Evolutionary conservation across 495 filamentous ascomycete species (phyloP).

Genomic region (Penicillium egyptiacum): DNA sequence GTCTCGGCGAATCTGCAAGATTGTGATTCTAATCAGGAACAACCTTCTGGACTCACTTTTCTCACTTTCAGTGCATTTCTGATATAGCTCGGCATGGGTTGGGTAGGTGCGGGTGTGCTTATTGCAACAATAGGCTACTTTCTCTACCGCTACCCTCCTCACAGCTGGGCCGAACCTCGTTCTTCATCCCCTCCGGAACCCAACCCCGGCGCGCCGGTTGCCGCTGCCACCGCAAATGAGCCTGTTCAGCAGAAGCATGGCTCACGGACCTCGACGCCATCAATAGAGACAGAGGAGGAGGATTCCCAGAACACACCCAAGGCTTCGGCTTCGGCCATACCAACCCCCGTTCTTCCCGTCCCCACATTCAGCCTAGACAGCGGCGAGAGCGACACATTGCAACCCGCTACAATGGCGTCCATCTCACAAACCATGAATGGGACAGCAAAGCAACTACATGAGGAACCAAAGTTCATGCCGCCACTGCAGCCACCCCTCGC

Average conservation of each 20-base stretch:
- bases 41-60: constrained; percentile 1
- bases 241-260: constrained; percentile 12
- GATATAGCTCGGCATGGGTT: constrained; percentile 34
- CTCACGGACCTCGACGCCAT: constrained; percentile 6
- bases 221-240: constrained; percentile 17
- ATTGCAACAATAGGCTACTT: constrained; percentile 37
- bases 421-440: constrained; percentile 15
- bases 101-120: constrained; percentile 36
- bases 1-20: constrained; percentile 17
- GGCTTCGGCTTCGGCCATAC: constrained; percentile 34
- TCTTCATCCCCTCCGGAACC: constrained; percentile 24
- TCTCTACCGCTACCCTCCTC: constrained; percentile 35
- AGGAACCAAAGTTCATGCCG: constrained; percentile 6
- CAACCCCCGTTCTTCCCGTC: constrained; percentile 28
- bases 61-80: not conserved
- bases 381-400: constrained; percentile 9
- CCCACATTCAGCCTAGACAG: constrained; percentile 36
- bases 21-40: constrained; percentile 8
- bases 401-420: constrained; percentile 12
- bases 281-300: constrained; percentile 17
- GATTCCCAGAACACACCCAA: constrained; percentile 53
- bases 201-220: constrained; percentile 17
- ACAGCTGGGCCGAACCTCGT: constrained; percentile 22
- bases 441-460: constrained; percentile 11
- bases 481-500: constrained; percentile 23